A percentile compares a stretch with the other conserved stretches of the same genome.
Evolutionary conservation across 2,329 filamentous ascomycete genomes (phyloP).

Genomic region (Colletotrichum sp.): DNA sequence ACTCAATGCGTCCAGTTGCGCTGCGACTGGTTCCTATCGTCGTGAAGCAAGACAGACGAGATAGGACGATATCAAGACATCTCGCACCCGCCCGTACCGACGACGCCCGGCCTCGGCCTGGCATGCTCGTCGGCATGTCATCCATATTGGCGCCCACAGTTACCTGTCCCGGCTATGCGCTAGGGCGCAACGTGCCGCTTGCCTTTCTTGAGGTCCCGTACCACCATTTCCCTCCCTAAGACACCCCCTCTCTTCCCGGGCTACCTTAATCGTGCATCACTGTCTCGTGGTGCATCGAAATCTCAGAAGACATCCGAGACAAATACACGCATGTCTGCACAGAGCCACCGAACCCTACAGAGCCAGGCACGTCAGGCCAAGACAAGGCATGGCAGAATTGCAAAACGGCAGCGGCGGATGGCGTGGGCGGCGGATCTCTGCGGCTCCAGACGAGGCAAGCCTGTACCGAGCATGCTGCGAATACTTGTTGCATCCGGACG

Average conservation of each 20-base stretch:
- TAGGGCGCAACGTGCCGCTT: constrained; percentile 15
- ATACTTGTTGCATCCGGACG: neutral
- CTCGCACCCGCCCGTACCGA: neutral
- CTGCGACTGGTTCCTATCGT: neutral
- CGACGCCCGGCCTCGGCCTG: neutral
- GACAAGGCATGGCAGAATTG: neutral
- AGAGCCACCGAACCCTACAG: neutral
- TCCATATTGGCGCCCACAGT: neutral
- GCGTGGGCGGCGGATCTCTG: neutral
- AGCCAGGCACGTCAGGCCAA: neutral
- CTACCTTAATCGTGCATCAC: constrained; percentile 2
- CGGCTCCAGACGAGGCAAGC: neutral
- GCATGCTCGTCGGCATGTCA: neutral
- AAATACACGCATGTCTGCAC: neutral
- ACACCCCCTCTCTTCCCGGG: constrained; percentile 1
- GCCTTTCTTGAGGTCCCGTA: constrained; percentile 1
- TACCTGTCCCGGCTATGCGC: constrained; percentile 3
- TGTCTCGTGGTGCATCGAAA: constrained; percentile 1
- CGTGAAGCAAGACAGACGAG: neutral
- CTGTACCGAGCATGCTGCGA: neutral
- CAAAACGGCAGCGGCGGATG: neutral
- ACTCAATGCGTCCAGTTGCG: neutral
- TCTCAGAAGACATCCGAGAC: constrained; percentile 1
- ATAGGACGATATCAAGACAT: neutral
- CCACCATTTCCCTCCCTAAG: neutral